Percentiles rank a stretch among this genome's conserved stretches.
Evolutionary conservation across 345 rosid genomes (phyloP).

Genomic region (Brassica carinata): DNA sequence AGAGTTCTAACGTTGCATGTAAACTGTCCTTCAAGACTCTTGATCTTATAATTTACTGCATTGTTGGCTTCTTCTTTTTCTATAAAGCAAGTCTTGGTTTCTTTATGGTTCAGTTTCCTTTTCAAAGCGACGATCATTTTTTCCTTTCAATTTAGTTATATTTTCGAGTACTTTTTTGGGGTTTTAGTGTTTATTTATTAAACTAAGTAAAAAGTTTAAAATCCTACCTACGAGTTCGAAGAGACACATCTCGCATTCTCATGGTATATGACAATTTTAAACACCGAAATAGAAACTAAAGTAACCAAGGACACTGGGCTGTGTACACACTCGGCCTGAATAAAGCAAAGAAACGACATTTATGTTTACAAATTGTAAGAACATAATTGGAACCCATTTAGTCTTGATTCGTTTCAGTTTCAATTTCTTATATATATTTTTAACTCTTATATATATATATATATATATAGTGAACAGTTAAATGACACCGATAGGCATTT

Average conservation of each 20-base stretch:
- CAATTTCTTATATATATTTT: too few species aligned
- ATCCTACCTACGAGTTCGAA: background rate
- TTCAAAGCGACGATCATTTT: background rate
- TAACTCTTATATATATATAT: too few species aligned
- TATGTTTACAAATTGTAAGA: background rate
- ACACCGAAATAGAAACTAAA: background rate
- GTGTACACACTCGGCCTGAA: background rate
- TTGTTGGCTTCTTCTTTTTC: background rate
- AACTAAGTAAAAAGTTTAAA: background rate
- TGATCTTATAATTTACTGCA: background rate
- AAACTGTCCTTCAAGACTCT: background rate
- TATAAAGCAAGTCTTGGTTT: slow-evolving; percentile 1
- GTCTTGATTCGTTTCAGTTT: too few species aligned
- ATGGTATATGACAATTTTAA: background rate
- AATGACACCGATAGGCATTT: too few species aligned
- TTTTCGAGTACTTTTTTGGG: background rate
- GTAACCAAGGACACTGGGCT: background rate
- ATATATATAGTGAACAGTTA: too few species aligned
- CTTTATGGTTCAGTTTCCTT: background rate
- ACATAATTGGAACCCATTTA: background rate
- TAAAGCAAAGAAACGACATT: background rate
- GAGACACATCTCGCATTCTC: background rate
- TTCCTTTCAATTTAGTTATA: background rate
- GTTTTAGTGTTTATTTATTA: background rate
- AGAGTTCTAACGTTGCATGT: background rate